Percentiles rank a stretch among this genome's conserved stretches.
Conservation (phyloP, 169 alveolate genomes). For the Plasmodium cynomolgi region DNA sequence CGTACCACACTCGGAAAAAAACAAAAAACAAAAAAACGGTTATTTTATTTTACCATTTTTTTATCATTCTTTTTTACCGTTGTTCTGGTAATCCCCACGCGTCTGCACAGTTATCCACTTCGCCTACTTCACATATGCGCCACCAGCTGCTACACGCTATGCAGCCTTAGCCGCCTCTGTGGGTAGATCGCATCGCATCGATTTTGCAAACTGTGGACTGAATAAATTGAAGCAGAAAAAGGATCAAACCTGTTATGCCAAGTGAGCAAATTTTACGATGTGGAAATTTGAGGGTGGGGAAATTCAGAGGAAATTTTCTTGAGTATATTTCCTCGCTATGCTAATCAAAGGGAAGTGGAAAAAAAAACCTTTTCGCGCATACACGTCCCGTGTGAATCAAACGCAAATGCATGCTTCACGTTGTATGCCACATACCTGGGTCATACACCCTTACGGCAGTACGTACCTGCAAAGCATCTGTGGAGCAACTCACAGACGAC, state of each 20-base stretch:
- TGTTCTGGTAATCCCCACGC: background rate
- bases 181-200: background rate
- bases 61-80: background rate
- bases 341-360: background rate
- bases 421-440: background rate
- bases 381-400: background rate
- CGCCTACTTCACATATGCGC: background rate
- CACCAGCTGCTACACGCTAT: background rate
- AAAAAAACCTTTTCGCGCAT: background rate
- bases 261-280: background rate
- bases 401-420: background rate
- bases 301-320: background rate
- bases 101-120: background rate
- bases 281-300: background rate
- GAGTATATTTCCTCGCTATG: background rate
- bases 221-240: background rate
- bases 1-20: background rate
- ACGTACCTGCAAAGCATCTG: background rate
- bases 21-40: too few species aligned
- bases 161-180: background rate
- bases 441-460: background rate
- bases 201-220: background rate
- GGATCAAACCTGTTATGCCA: background rate
- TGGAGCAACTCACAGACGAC: background rate
- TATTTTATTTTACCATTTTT: background rate